Conservation (phyloP, 495 filamentous ascomycete genomes). For the Baudoinia panamericana region DNA sequence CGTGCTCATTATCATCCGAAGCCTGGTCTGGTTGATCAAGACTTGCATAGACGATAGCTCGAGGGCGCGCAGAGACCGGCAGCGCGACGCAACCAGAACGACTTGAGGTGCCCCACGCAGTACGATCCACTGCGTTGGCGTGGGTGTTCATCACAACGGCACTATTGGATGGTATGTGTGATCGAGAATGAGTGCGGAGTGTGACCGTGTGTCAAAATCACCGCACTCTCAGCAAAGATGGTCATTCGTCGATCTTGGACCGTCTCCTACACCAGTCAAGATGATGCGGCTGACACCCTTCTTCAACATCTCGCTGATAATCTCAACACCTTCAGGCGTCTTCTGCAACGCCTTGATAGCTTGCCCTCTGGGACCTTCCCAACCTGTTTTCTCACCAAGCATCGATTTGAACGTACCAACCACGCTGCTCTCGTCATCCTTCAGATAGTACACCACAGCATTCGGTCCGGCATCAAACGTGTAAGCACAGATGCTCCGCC, state of each 20-base stretch:
- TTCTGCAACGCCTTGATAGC: conserved; percentile 37
- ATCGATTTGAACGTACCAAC: conserved; percentile 53
- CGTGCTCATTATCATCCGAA: no score
- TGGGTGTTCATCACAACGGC: no score
- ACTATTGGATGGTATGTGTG: no score
- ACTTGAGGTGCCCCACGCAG: no score
- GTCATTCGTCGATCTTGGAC: conserved; percentile 64
- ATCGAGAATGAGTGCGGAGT: no score
- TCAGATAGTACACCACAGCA: conserved; percentile 84
- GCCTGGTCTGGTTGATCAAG: no score
- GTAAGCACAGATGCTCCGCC: conserved; percentile 72
- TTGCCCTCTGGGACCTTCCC: conserved; percentile 35
- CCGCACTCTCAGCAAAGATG: conserved; percentile 44
- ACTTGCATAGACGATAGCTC: no score
- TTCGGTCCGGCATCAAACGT: conserved; percentile 98
- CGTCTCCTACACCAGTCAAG: conserved; percentile 80
- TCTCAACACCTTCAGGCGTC: conserved; percentile 36
- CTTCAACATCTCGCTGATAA: conserved; percentile 45
- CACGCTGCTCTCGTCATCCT: conserved; percentile 57
- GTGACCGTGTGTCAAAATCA: no score
- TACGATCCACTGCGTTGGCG: no score
- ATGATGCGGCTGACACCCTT: conserved; percentile 79
- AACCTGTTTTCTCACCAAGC: conserved; percentile 33
- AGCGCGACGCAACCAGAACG: no score
- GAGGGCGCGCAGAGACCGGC: no score